A percentile compares a stretch with the other conserved stretches of the same genome.
Evolutionary conservation across 2,329 filamentous ascomycete genomes (phyloP).

Genomic region (Arthrobotrys sinensis): DNA sequence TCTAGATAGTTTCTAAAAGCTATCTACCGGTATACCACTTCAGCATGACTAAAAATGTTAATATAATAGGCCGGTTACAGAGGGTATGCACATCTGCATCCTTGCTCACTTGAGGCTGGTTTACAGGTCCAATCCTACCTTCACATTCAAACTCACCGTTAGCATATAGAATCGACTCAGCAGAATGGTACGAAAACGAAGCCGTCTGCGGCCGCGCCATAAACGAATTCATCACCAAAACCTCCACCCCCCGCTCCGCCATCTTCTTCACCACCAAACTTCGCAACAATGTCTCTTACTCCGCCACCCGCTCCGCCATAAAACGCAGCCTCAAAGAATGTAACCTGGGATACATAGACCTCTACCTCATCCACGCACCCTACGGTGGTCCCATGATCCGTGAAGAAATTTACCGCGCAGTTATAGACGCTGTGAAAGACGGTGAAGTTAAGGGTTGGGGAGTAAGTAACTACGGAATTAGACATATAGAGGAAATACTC

Average conservation of each 20-base stretch:
- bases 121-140: not conserved
- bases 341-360: conserved; percentile 81
- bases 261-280: conserved; percentile 87
- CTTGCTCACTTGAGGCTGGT: not conserved
- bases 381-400: conserved; percentile 80
- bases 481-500: conserved; percentile 79
- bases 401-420: conserved; percentile 80
- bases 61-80: conserved; percentile 61
- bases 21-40: conserved; percentile 70
- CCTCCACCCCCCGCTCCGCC: conserved; percentile 75
- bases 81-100: conserved; percentile 27
- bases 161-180: conserved; percentile 71
- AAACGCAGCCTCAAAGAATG: conserved; percentile 76
- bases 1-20: too few species aligned
- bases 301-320: conserved; percentile 78
- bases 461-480: conserved; percentile 83
- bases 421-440: conserved; percentile 81
- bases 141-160: too few species aligned
- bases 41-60: not conserved
- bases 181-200: conserved; percentile 81
- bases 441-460: conserved; percentile 81
- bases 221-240: conserved; percentile 71
- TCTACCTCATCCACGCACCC: conserved; percentile 85
- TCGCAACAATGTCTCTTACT: conserved; percentile 77
- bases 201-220: conserved; percentile 78